Conservation (phyloP, 2,329 filamentous ascomycete species). For the Fusarium xylarioides region DNA sequence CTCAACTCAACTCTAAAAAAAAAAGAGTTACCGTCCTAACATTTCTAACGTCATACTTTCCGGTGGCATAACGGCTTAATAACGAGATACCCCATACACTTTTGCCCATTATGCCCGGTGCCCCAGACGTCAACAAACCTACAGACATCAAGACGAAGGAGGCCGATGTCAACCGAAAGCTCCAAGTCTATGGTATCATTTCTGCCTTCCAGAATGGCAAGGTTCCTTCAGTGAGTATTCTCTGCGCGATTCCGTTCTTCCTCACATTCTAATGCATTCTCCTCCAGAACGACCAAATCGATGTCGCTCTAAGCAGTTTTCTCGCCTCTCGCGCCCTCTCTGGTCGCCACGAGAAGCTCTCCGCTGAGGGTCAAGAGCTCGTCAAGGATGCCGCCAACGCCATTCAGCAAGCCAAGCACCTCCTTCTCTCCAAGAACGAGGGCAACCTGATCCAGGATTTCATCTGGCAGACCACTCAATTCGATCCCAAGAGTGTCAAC, state of each 20-base stretch:
- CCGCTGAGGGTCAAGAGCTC: slow-evolving; percentile 80
- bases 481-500: slow-evolving; percentile 69
- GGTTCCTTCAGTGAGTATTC: slow-evolving; percentile 78
- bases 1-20: neutral
- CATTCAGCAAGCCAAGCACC: slow-evolving; percentile 82
- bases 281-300: slow-evolving; percentile 88
- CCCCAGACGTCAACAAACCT: slow-evolving; percentile 72
- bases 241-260: too few species aligned
- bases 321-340: slow-evolving; percentile 75
- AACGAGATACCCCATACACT: slow-evolving; percentile 20
- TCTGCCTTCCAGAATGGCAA: slow-evolving; percentile 88
- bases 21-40: slow-evolving; percentile 1
- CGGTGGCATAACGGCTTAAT: slow-evolving; percentile 24
- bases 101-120: slow-evolving; percentile 49
- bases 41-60: slow-evolving; percentile 2
- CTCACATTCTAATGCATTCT: slow-evolving; percentile 3
- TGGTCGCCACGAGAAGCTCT: slow-evolving; percentile 79
- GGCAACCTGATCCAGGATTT: slow-evolving; percentile 96
- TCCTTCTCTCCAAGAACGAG: slow-evolving; percentile 92
- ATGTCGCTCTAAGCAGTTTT: slow-evolving; percentile 91
- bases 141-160: slow-evolving; percentile 80
- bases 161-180: slow-evolving; percentile 88
- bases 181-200: slow-evolving; percentile 93
- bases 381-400: slow-evolving; percentile 81
- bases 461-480: slow-evolving; percentile 89